These are phyloP conservation scores for Albugo laibachii DNA, from an alignment of 352 stramenopile species.

Conservation along the genomic window DNA sequence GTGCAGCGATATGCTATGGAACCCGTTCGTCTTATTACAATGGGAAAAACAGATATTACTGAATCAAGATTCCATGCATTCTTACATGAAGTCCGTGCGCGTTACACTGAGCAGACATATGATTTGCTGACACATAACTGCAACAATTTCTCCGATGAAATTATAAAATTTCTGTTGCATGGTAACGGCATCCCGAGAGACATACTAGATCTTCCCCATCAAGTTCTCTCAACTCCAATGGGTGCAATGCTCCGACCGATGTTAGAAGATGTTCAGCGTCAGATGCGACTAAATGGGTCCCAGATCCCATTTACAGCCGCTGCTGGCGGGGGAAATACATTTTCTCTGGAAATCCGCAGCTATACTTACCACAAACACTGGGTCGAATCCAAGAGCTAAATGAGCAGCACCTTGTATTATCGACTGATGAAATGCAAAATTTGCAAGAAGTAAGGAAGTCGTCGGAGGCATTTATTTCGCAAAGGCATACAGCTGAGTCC, in stretches of 20 bases:
- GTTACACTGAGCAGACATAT: constrained; percentile 81
- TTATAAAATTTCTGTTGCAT: constrained; percentile 68
- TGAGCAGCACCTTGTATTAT: constrained; percentile 10
- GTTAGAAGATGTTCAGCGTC: constrained; percentile 66
- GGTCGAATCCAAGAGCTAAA: constrained; percentile 12
- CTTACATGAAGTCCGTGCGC: constrained; percentile 39
- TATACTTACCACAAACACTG: constrained; percentile 31
- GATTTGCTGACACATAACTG: constrained; percentile 91
- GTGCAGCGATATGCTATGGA: constrained; percentile 70
- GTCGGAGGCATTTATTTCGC: background rate
- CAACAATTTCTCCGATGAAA: constrained; percentile 93
- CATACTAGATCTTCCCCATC: constrained; percentile 79
- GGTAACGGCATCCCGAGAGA: constrained; percentile 72
- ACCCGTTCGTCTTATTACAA: constrained; percentile 51
- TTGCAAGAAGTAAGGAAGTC: background rate
- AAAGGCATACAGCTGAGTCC: background rate
- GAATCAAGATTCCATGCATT: constrained; percentile 74
- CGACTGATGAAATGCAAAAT: background rate
- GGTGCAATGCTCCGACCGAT: constrained; percentile 65
- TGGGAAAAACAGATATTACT: constrained; percentile 64
- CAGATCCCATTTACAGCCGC: constrained; percentile 2
- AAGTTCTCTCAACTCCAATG: constrained; percentile 77
- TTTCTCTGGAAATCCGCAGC: constrained; percentile 20
- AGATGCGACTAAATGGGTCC: constrained; percentile 26
- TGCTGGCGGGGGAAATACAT: constrained; percentile 15